Evolutionary conservation across 805 yeast species (phyloP), one percentile per base, ranked within the genome.

Genomic region (Kodamaea fukazawae): DNA sequence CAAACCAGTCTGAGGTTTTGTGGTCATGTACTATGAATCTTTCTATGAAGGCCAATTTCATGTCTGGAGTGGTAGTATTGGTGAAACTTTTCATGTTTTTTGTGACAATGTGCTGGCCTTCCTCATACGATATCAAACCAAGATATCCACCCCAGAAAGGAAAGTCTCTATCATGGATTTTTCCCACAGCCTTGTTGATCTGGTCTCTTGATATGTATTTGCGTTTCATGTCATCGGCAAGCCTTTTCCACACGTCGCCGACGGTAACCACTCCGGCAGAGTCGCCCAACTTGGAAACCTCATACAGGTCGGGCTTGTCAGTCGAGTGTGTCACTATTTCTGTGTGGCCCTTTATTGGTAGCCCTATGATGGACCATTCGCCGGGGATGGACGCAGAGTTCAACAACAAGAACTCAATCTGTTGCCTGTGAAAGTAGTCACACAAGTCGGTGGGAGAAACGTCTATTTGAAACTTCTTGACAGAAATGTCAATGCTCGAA

Each of bases 91-190:
- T 60, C 30, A 74, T 48, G 3, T 59, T 57, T 4, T 61, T 51
- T 5, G 57, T 28, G 2, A 57, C 42, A 7, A 76, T 49, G 43
- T 70, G 71, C 17, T 75, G 74, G 0, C 96, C 96, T 63, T 86
- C 91, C 57, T 91, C 99, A 56, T 93, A 93, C 0, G 95, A 83
- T 8, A 93, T 60, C 30, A 83, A 69, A 4, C 99, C 99, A 40
- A 90, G 67, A 23, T 86, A 70, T 0, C 99, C 99, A n/a, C 99
- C 98, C 41, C 79, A 65, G 52, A 93, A 93, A 1, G 96, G 96
- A 13, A 87, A 63, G 0, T 65, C 61, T 6, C 66, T 49, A 2
- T 44, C 18, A 27, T 53, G 56, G 14, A 44, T 30, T 7, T 42
- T 32, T 2, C 51, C 48, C 3, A 55, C 37, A 13, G 46, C 40